phyloP scores from a whole-genome alignment of 1,284 basidiomycete genomes.

The Uromyces viciae-fabae region DNA sequence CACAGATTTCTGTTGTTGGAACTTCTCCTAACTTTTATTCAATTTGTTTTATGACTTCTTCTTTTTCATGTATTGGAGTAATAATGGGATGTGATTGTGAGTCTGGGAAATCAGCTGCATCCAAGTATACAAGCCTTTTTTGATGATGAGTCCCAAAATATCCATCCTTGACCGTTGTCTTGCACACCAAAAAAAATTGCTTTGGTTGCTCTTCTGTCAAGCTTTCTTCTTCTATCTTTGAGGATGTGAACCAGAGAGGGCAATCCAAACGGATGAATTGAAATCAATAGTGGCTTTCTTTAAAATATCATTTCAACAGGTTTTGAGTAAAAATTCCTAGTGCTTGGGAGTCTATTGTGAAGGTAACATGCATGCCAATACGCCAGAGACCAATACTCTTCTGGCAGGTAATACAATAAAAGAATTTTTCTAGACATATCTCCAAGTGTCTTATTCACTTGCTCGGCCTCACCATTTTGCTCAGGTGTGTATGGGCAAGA shows the following conservation, averaged over 20 bases:
- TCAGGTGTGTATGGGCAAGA: conserved; percentile 9
- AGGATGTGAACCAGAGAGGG: not conserved
- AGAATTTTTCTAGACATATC: not conserved
- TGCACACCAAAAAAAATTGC: not conserved
- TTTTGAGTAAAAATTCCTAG: not conserved
- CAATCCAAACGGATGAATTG: conserved; percentile 7
- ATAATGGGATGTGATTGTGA: not conserved
- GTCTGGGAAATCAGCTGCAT: not conserved
- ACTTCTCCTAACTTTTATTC: not conserved
- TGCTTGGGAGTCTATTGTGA: not conserved
- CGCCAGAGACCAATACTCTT: not conserved
- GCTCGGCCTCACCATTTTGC: conserved; percentile 10
- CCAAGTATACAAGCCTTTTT: not conserved
- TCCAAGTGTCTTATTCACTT: conserved; percentile 5
- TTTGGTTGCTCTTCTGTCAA: not conserved
- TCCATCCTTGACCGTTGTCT: not conserved
- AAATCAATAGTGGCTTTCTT: not conserved
- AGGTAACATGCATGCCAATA: not conserved
- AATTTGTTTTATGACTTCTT: not conserved
- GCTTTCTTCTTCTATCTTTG: not conserved
- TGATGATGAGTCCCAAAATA: conserved; percentile 5
- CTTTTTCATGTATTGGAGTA: not conserved
- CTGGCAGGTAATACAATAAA: not conserved
- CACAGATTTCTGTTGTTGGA: not conserved
- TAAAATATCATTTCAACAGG: not conserved